phyloP scores from a whole-genome alignment of 441 rosid genomes.

The Viola pubescens region DNA sequence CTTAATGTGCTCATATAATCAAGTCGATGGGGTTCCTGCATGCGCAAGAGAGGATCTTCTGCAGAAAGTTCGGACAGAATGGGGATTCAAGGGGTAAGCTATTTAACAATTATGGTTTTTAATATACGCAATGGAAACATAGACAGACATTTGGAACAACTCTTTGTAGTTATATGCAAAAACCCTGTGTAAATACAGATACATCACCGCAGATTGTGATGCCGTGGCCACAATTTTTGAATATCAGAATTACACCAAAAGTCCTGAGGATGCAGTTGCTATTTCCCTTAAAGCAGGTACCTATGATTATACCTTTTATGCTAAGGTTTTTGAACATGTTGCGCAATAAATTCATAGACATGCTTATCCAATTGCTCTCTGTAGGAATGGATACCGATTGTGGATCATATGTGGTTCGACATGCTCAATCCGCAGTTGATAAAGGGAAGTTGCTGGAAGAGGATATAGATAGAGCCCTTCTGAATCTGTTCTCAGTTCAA shows the following conservation, averaged over 20 bases:
- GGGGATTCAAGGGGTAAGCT: constrained; percentile 84
- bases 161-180: constrained; percentile 3
- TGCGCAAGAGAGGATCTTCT: constrained; percentile 81
- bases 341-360: background rate
- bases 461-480: constrained; percentile 56
- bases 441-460: constrained; percentile 49
- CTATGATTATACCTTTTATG: constrained; percentile 8
- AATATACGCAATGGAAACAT: constrained; percentile 4
- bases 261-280: constrained; percentile 78
- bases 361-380: background rate
- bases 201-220: constrained; percentile 82
- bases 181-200: constrained; percentile 32
- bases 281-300: constrained; percentile 67
- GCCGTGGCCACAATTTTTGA: constrained; percentile 69
- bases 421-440: constrained; percentile 51
- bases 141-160: background rate
- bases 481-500: constrained; percentile 63
- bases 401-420: constrained; percentile 53
- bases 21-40: constrained; percentile 85
- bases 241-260: constrained; percentile 59
- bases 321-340: too few species aligned
- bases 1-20: constrained; percentile 93
- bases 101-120: constrained; percentile 2
- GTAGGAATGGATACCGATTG: constrained; percentile 85
- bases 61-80: constrained; percentile 49